A percentile compares a stretch with the other conserved stretches of the same genome.
These are phyloP conservation scores for Wallacemonas sp. DNA, from an alignment of 208 protist species.

Conservation along the genomic window DNA sequence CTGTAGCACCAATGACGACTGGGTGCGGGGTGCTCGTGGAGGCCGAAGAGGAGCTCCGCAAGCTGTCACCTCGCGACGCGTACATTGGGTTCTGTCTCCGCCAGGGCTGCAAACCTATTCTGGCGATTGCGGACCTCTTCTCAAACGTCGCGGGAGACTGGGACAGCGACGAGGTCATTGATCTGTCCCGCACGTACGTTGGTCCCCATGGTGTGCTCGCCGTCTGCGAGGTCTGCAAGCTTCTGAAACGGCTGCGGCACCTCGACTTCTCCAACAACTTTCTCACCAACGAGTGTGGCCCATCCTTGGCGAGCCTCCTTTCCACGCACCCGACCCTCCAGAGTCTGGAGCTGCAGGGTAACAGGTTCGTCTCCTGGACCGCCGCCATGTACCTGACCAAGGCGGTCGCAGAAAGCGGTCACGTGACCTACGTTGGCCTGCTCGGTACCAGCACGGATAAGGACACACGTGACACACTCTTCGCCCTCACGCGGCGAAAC, in stretches of 20 bases:
- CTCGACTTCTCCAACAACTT: constrained; percentile 70
- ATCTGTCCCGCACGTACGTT: constrained; percentile 67
- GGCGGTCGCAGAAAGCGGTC: constrained; percentile 41
- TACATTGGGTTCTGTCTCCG: constrained; percentile 49
- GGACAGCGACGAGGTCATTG: constrained; percentile 34
- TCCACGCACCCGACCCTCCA: constrained; percentile 50
- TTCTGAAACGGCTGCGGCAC: constrained; percentile 33
- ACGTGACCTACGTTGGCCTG: constrained; percentile 58
- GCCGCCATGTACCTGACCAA: constrained; percentile 71
- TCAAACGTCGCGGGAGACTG: constrained; percentile 37
- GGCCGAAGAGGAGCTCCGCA: background rate
- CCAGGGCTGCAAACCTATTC: constrained; percentile 29
- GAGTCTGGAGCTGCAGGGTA: constrained; percentile 55
- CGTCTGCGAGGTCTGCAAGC: constrained; percentile 61
- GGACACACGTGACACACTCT: constrained; percentile 40
- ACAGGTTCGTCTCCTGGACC: constrained; percentile 75
- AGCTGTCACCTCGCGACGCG: constrained; percentile 37
- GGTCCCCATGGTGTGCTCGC: constrained; percentile 47
- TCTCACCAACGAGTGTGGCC: constrained; percentile 67
- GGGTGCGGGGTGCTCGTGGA: background rate
- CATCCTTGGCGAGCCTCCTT: constrained; percentile 54
- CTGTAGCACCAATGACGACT: background rate
- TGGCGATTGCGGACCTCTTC: constrained; percentile 44
- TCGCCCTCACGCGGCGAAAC: constrained; percentile 52
- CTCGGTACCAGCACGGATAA: constrained; percentile 28